Evolutionary conservation across 108 stramenopile genomes (phyloP), one percentile per base, ranked within the genome.

Genomic region (Fistulifera pelliculosa): DNA sequence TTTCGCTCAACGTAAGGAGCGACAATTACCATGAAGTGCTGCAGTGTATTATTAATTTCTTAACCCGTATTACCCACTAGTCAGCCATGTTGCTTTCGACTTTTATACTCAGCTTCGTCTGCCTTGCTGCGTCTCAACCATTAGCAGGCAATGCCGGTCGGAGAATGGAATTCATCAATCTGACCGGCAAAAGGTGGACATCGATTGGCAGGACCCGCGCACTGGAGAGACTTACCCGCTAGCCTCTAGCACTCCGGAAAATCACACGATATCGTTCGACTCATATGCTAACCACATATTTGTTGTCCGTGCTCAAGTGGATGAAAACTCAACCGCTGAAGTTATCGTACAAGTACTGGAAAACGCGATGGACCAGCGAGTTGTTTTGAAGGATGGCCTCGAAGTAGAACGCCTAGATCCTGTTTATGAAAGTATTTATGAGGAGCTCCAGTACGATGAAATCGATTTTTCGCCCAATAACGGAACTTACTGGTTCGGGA

Each of bases 241-340:
- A 16, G 27, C 65, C 48, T 41, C 58, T 0, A 52, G 60, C 21
- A 60, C 21, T 12, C 23, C 79, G 18, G 39, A 54, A 28, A 66
- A 62, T 47, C 53, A 70, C 22, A 59, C 48, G 6, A 19, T 67
- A 7, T 27, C 54, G 2, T 41, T 85, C 44, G 61, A 83, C 47
- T 75, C 79, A 18, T 85, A 55, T 55, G 83, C 85, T 50, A 80
- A 82, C 50, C 87, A 89, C 60, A 85, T 76, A 5, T 85, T 89
- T 53, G 52, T 77, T 12, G 51, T 89, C 11, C 66, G 73, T 44
- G 75, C 76, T 52, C 40, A 56, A 1, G 52, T 61, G 5, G 47
- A 58, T 49, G 38, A 49, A 21, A 22, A 58, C 17, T 17, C 43
- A 27, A 65, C 39, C 24, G 54, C 52, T 31, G 38, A 22, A 5